Percentiles rank a stretch among this genome's conserved stretches.
Conservation (phyloP, 2,329 filamentous ascomycete species). For the Sporothrix euskadiensis region DNA sequence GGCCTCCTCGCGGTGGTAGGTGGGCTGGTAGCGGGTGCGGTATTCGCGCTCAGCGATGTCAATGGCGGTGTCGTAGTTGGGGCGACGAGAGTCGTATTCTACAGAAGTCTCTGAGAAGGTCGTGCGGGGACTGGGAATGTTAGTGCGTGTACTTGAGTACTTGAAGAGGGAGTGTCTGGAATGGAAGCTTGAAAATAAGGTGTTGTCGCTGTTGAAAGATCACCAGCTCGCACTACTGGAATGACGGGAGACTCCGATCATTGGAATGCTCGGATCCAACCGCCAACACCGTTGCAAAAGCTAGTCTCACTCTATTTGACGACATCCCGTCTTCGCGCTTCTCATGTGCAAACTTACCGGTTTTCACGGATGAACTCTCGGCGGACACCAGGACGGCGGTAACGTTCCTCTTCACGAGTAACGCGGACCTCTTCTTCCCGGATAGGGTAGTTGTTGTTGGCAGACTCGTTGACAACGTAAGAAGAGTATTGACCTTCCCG, state of each 20-base stretch:
- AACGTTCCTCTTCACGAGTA: slow-evolving; percentile 74
- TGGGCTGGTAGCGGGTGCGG: slow-evolving; percentile 60
- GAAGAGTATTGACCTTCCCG: slow-evolving; percentile 94
- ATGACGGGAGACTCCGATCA: slow-evolving; percentile 27
- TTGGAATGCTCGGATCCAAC: slow-evolving; percentile 14
- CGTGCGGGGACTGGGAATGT: slow-evolving; percentile 40
- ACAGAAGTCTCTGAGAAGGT: slow-evolving; percentile 64
- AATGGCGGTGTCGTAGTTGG: slow-evolving; percentile 53
- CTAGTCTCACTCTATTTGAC: slow-evolving; percentile 1
- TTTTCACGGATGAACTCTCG: slow-evolving; percentile 57
- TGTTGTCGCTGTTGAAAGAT: background rate
- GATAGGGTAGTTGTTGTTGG: slow-evolving; percentile 46
- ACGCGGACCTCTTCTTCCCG: slow-evolving; percentile 81
- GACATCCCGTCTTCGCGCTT: background rate
- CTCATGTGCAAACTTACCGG: slow-evolving; percentile 44
- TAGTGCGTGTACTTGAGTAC: slow-evolving; percentile 6
- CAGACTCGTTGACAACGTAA: slow-evolving; percentile 44
- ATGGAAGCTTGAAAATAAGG: background rate
- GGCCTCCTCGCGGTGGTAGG: slow-evolving; percentile 45
- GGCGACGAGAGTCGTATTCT: slow-evolving; percentile 60
- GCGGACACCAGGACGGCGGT: slow-evolving; percentile 69
- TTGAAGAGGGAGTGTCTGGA: background rate
- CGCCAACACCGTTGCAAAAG: background rate
- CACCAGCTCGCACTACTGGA: slow-evolving; percentile 17
- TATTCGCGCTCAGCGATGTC: slow-evolving; percentile 68